A percentile compares a stretch with the other conserved stretches of the same genome.
Evolutionary conservation across 2,329 filamentous ascomycete genomes (phyloP).

Genomic region (Xylaria multiplex): DNA sequence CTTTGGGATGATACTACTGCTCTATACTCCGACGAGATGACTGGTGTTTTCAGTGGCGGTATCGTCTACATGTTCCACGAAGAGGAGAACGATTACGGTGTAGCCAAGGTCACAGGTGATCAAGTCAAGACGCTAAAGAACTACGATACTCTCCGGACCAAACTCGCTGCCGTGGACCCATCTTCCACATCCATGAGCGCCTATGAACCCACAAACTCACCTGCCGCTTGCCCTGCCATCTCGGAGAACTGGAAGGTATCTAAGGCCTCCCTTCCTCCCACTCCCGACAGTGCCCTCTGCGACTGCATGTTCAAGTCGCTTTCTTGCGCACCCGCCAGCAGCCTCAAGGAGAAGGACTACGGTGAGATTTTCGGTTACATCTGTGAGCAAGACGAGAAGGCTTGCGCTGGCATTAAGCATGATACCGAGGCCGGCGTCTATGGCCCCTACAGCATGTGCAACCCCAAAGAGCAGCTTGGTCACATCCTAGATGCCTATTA

Average conservation of each 20-base stretch:
- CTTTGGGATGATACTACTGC: slow-evolving; percentile 75
- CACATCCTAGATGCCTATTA: slow-evolving; percentile 71
- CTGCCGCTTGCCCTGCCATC: slow-evolving; percentile 70
- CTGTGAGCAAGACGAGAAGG: slow-evolving; percentile 56
- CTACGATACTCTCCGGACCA: slow-evolving; percentile 69
- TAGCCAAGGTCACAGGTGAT: slow-evolving; percentile 64
- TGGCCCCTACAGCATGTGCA: slow-evolving; percentile 73
- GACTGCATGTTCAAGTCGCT: slow-evolving; percentile 76
- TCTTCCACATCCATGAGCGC: slow-evolving; percentile 65
- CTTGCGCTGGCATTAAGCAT: slow-evolving; percentile 66
- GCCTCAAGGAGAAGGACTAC: slow-evolving; percentile 63
- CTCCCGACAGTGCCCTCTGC: slow-evolving; percentile 75
- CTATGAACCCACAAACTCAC: slow-evolving; percentile 73
- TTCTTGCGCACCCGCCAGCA: slow-evolving; percentile 67
- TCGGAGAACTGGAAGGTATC: slow-evolving; percentile 68
- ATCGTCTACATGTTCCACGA: slow-evolving; percentile 89
- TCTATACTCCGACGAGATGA: slow-evolving; percentile 76
- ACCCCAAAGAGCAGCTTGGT: slow-evolving; percentile 66
- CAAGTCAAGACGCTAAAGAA: slow-evolving; percentile 68
- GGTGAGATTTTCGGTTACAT: slow-evolving; percentile 56
- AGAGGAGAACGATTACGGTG: slow-evolving; percentile 77
- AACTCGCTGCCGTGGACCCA: slow-evolving; percentile 70
- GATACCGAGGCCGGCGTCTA: slow-evolving; percentile 66
- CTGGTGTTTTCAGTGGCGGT: slow-evolving; percentile 77
- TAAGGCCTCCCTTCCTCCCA: slow-evolving; percentile 70